Evolutionary conservation across 352 stramenopile species (phyloP), one percentile per base, ranked within the genome.

Genomic region (Globisporangium ultimum): DNA sequence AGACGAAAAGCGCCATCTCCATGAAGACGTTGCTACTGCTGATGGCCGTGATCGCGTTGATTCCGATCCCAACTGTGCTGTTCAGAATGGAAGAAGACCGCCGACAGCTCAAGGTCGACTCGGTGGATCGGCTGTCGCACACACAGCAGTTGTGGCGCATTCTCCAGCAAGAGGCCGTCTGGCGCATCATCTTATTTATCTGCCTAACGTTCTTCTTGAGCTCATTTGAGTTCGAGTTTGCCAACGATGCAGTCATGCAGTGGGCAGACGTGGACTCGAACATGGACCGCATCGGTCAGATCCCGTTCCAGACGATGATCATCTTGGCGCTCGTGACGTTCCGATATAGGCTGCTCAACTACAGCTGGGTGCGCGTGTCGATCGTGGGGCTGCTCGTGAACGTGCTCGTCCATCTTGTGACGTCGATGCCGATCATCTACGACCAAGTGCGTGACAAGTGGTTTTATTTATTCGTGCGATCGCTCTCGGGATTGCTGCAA

Each of bases 161-260:
- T 48, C 57, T 92, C 8, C 80, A 92, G 68, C 80, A 92, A 66
- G 67, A 92, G 40, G 78, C 78, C 0, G 80, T 89, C 32, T 92
- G 78, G 75, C 83, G 79, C 12, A 85, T 89, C 42, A 71, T 92
- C 41, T 55, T 88, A 15, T 90, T 89, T 55, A 79, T 89, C 61
- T 88, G 79, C 58, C 67, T 63, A 17, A 68, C 63, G 2, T 71
- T 87, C 13, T 87, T 92, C 48, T 53, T 88, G 38, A 61, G 78
- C 0, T 76, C 66, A 5, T 92, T 92, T 62, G 58, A 80, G 60
- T 90, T 92, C 51, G 76, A 77, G 20, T 87, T 88, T 50, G 78
- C 66, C 1, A 62, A 70, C 21, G 54, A 68, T 0, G 78, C 82
- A 9, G 58, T 92, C 7, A 41, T 69, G 36, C 70, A 71, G 50